Percentiles rank a stretch among this genome's conserved stretches.
Conservation (phyloP, 257 asterid genomes). For the Pogostemon cablin region DNA sequence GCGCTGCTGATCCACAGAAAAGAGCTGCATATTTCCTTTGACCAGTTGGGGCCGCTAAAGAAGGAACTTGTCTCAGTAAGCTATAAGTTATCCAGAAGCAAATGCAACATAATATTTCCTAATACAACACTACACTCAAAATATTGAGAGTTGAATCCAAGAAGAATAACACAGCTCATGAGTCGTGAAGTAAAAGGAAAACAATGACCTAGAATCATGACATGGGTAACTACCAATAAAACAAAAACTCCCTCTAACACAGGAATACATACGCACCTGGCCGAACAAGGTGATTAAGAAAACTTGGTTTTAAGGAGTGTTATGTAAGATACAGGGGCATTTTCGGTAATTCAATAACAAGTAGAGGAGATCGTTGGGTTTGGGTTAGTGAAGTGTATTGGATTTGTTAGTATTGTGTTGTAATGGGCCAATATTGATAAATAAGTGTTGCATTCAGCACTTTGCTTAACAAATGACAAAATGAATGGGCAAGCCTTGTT, state of each 20-base stretch:
- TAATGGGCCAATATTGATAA: constrained; percentile 5
- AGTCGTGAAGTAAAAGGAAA: not conserved
- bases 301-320: no score
- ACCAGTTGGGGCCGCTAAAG: constrained; percentile 89
- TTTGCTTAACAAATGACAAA: constrained; percentile 1
- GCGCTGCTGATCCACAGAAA: constrained; percentile 97
- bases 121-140: constrained; percentile 4
- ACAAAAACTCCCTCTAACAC: no score
- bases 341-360: no score
- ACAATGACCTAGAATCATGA: not conserved
- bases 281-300: no score
- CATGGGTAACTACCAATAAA: no score
- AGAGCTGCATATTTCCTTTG: constrained; percentile 97
- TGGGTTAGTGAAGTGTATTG: no score
- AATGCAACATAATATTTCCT: constrained; percentile 19
- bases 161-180: not conserved
- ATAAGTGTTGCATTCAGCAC: constrained; percentile 4
- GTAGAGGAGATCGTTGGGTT: no score
- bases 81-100: not conserved
- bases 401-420: no score
- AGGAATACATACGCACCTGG: no score
- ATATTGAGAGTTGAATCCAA: not conserved
- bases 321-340: no score
- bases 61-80: constrained; percentile 26
- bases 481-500: constrained; percentile 8